Conservation (phyloP, 2,329 filamentous ascomycete species). For the Zelopaecilomyces penicillatus region DNA sequence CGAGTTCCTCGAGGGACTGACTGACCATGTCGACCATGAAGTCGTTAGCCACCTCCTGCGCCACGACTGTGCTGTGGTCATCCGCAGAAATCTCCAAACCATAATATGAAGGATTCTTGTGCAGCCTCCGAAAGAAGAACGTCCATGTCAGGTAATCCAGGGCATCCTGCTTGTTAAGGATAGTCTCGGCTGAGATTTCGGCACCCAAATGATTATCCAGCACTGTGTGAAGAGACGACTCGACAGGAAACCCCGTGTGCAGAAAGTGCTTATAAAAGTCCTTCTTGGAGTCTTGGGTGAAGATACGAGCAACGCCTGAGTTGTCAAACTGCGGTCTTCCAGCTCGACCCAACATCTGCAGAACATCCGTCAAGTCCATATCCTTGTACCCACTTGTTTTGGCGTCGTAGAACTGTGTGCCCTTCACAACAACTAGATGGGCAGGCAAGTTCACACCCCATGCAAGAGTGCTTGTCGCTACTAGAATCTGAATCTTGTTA, state of each 20-base stretch:
- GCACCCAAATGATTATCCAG: slow-evolving; percentile 94
- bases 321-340: slow-evolving; percentile 94
- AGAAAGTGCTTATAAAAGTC: slow-evolving; percentile 99
- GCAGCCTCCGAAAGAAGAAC: slow-evolving; percentile 93
- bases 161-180: slow-evolving; percentile 90
- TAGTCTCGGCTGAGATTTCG: slow-evolving; percentile 87
- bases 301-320: slow-evolving; percentile 92
- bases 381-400: slow-evolving; percentile 97
- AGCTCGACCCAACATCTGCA: slow-evolving; percentile 95
- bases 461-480: slow-evolving; percentile 90
- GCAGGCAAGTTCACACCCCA: slow-evolving; percentile 98
- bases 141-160: slow-evolving; percentile 98
- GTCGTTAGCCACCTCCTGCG: slow-evolving; percentile 81
- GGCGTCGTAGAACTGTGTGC: slow-evolving; percentile 95
- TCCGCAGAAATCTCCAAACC: slow-evolving; percentile 89
- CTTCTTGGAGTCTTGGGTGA: slow-evolving; percentile 96
- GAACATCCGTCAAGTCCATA: slow-evolving; percentile 95
- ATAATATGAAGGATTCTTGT: slow-evolving; percentile 98
- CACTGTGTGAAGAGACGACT: slow-evolving; percentile 92
- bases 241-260: slow-evolving; percentile 94
- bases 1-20: slow-evolving; percentile 72
- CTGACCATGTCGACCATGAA: slow-evolving; percentile 93
- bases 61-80: slow-evolving; percentile 78
- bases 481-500: slow-evolving; percentile 95
- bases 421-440: slow-evolving; percentile 94